phyloP scores from a whole-genome alignment of 2,329 filamentous ascomycete genomes.

The Xylaria sp. region DNA sequence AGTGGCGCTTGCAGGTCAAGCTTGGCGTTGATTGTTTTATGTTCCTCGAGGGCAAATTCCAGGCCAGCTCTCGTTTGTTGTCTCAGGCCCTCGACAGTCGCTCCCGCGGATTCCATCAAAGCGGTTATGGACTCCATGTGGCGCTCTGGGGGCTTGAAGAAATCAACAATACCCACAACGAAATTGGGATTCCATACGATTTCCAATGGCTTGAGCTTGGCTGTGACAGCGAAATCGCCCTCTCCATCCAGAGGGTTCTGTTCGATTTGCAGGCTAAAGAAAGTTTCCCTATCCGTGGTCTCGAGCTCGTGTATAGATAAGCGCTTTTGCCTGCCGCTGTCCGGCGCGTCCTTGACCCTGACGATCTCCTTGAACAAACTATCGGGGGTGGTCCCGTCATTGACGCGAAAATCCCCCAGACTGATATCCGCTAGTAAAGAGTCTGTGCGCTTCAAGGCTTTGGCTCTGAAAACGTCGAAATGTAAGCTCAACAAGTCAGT shows the following conservation, averaged over 20 bases:
- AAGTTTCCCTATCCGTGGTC: slow-evolving; percentile 66
- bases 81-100: slow-evolving; percentile 91
- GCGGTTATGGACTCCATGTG: slow-evolving; percentile 99
- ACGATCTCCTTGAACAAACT: slow-evolving; percentile 95
- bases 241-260: slow-evolving; percentile 93
- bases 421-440: slow-evolving; percentile 88
- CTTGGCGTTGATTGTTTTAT: slow-evolving; percentile 97
- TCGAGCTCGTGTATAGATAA: slow-evolving; percentile 62
- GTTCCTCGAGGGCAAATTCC: slow-evolving; percentile 94
- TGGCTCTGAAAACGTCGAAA: slow-evolving; percentile 93
- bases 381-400: slow-evolving; percentile 91
- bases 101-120: slow-evolving; percentile 92
- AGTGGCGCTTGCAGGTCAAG: slow-evolving; percentile 94
- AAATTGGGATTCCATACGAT: slow-evolving; percentile 98
- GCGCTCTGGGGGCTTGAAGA: slow-evolving; percentile 93
- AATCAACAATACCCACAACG: slow-evolving; percentile 86
- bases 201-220: slow-evolving; percentile 93
- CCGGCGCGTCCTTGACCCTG: slow-evolving; percentile 85
- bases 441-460: slow-evolving; percentile 86
- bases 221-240: slow-evolving; percentile 86
- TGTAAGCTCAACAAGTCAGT: slow-evolving; percentile 87
- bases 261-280: slow-evolving; percentile 93
- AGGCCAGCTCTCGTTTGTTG: slow-evolving; percentile 95
- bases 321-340: slow-evolving; percentile 52
- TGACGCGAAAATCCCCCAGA: slow-evolving; percentile 89